These are phyloP conservation scores for Helichrysum umbraculigerum DNA, from an alignment of 129 eudicot species.

Conservation along the genomic window DNA sequence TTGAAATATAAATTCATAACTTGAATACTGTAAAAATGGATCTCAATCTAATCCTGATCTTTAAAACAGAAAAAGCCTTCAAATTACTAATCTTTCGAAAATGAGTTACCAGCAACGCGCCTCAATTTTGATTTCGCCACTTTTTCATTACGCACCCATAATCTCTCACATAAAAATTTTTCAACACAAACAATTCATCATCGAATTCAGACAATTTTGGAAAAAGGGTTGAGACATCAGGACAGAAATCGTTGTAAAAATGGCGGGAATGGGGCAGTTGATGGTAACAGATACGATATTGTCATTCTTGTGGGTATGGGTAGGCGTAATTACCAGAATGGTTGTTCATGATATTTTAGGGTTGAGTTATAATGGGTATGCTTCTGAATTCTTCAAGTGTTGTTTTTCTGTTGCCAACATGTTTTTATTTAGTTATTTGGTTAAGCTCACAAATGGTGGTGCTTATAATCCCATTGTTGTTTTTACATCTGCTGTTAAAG, in stretches of 20 bases:
- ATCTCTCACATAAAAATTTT: neutral
- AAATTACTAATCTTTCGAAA: neutral
- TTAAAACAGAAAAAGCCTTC: neutral
- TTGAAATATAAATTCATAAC: no score
- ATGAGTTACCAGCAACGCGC: neutral
- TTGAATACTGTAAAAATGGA: no score
- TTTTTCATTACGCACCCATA: neutral
- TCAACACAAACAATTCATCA: constrained; percentile 9
- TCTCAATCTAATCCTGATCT: neutral
- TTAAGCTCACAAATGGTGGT: constrained; percentile 59
- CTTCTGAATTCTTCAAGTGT: constrained; percentile 48
- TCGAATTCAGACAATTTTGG: neutral
- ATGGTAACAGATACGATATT: constrained; percentile 58
- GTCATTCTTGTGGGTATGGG: constrained; percentile 84
- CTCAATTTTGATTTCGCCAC: neutral
- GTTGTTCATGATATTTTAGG: constrained; percentile 44
- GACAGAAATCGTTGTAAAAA: neutral
- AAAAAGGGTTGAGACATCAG: neutral
- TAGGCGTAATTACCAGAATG: constrained; percentile 52
- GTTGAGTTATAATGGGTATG: constrained; percentile 27
- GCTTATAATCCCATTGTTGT: constrained; percentile 70
- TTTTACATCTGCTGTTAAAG: constrained; percentile 57
- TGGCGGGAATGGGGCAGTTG: constrained; percentile 41
- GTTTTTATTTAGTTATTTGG: constrained; percentile 63
- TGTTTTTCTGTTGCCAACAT: constrained; percentile 46